phyloP scores from a whole-genome alignment of 495 filamentous ascomycete species.

The Talaromyces thailandensis region DNA sequence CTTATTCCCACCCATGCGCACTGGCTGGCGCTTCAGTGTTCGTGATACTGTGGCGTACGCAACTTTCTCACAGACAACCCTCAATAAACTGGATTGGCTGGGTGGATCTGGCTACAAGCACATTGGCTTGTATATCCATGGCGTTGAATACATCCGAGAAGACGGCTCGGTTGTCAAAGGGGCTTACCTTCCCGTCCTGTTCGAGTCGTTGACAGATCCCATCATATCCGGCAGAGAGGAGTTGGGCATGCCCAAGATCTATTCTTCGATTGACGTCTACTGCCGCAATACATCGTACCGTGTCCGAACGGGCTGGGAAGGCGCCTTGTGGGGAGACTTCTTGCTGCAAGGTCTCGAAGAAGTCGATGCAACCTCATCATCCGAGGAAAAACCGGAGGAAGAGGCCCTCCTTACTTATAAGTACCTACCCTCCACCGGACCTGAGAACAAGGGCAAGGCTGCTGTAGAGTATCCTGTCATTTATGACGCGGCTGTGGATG shows the following conservation, averaged over 20 bases:
- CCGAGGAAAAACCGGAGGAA: conserved; percentile 21
- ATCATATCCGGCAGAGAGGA: conserved; percentile 47
- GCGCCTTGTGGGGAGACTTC: conserved; percentile 35
- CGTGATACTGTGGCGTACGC: conserved; percentile 42
- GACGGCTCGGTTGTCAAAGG: conserved; percentile 38
- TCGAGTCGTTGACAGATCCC: conserved; percentile 43
- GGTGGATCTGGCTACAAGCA: conserved; percentile 47
- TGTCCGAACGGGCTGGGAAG: conserved; percentile 37
- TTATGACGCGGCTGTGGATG: conserved; percentile 22
- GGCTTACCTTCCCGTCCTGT: conserved; percentile 44
- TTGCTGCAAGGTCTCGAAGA: conserved; percentile 27
- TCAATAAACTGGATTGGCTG: conserved; percentile 46
- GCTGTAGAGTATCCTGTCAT: conserved; percentile 39
- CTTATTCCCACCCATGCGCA: conserved; percentile 35
- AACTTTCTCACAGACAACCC: conserved; percentile 36
- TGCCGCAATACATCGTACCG: conserved; percentile 26
- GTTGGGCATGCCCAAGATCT: conserved; percentile 49
- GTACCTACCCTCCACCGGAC: conserved; percentile 39
- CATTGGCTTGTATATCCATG: conserved; percentile 48
- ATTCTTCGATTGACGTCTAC: conserved; percentile 34
- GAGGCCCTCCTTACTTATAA: conserved; percentile 33
- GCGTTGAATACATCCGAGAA: conserved; percentile 42
- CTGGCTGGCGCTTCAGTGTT: conserved; percentile 25
- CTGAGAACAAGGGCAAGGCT: conserved; percentile 25
- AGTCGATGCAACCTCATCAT: conserved; percentile 16